phyloP scores from a whole-genome alignment of 257 asterid genomes.

The Paraleonurus japonicus region DNA sequence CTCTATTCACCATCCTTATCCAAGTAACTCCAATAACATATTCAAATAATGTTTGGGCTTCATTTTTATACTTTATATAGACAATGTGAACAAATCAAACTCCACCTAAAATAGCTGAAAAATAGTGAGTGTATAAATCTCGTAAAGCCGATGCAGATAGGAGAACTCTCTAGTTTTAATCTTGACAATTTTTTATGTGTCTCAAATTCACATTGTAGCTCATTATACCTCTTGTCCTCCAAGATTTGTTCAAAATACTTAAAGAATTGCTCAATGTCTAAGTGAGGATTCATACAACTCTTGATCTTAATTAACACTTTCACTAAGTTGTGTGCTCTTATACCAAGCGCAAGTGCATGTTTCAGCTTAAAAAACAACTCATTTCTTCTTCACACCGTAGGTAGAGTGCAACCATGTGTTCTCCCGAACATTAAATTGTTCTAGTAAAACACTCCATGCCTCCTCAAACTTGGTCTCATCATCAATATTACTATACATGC shows the following conservation, averaged over 20 bases:
- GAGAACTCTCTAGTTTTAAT: not conserved
- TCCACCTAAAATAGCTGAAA: not conserved
- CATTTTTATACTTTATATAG: not conserved
- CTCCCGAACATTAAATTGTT: slow-evolving; percentile 1
- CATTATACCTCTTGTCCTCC: too few relatives aligned
- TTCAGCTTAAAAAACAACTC: not conserved
- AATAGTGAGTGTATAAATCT: not conserved
- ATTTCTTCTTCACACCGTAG: not conserved
- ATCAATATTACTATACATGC: not conserved
- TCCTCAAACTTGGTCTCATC: too few relatives aligned
- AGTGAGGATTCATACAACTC: too few relatives aligned
- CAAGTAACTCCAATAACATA: not conserved
- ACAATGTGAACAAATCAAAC: not conserved
- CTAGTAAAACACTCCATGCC: not conserved
- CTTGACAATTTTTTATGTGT: not conserved
- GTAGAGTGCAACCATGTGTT: not conserved
- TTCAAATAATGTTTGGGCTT: not conserved
- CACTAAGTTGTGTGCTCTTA: not conserved
- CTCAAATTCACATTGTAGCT: too few relatives aligned
- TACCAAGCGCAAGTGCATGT: not conserved
- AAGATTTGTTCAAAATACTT: not conserved
- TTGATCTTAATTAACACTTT: not conserved
- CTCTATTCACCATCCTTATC: not conserved
- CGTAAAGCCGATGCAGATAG: too few relatives aligned
- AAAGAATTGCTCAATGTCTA: too few relatives aligned